These are phyloP conservation scores for Leptographium flavum DNA, from an alignment of 2,329 filamentous ascomycete genomes.

Conservation along the genomic window DNA sequence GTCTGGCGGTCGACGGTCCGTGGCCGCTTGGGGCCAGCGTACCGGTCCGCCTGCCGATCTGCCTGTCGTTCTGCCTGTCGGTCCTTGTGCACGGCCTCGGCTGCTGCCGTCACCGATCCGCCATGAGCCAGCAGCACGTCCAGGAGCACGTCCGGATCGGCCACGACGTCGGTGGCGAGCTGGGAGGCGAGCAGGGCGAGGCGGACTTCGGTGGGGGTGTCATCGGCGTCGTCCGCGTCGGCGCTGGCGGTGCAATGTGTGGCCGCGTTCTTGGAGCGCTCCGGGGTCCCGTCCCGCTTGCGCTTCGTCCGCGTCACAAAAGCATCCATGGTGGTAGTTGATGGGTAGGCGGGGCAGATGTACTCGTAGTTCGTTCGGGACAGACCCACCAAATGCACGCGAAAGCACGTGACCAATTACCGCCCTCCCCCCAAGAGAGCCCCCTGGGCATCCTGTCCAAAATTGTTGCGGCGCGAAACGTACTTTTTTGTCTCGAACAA, in stretches of 20 bases:
- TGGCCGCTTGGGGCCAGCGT: background rate
- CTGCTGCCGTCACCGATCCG: constrained; percentile 57
- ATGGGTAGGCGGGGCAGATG: background rate
- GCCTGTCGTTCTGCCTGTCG: constrained; percentile 16
- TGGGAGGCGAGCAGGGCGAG: constrained; percentile 72
- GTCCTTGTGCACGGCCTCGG: constrained; percentile 33
- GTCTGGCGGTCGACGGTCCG: constrained; percentile 41
- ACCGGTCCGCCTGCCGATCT: too few species aligned
- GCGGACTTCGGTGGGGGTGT: constrained; percentile 82
- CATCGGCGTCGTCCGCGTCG: constrained; percentile 12
- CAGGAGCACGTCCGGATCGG: constrained; percentile 53
- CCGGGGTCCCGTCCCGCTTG: constrained; percentile 20
- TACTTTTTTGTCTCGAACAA: background rate
- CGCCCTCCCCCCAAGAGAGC: background rate
- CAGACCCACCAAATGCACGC: constrained; percentile 4
- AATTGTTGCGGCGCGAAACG: too few species aligned
- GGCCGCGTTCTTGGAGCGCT: too few species aligned
- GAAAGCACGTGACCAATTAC: constrained; percentile 11
- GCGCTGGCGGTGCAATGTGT: background rate
- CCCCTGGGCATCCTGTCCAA: background rate
- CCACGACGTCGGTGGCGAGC: constrained; percentile 41
- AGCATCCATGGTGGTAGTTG: constrained; percentile 33
- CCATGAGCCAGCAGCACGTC: constrained; percentile 67
- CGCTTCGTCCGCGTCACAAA: constrained; percentile 43
- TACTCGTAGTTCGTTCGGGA: background rate